Percentiles rank a stretch among this genome's conserved stretches.
Evolutionary conservation across 73 alveolate species (phyloP).

Genomic region (Breviolum minutum): DNA sequence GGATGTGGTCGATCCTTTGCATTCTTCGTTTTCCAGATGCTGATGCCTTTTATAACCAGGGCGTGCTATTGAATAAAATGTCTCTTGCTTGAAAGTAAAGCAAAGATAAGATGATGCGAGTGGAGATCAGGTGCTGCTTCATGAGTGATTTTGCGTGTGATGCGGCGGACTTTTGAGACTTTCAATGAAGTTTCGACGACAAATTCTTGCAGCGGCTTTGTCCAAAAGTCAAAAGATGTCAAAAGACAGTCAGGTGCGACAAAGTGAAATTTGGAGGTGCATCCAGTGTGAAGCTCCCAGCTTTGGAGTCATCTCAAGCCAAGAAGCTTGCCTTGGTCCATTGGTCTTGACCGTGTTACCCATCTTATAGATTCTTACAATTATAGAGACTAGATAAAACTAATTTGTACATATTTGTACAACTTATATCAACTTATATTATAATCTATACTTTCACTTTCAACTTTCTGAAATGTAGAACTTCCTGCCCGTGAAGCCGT

Average conservation of each 20-base stretch:
- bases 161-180: not conserved
- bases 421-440: too few species aligned
- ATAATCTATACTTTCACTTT: too few species aligned
- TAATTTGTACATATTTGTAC: too few species aligned
- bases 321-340: not conserved
- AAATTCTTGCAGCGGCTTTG: not conserved
- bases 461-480: too few species aligned
- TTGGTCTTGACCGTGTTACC: too few species aligned
- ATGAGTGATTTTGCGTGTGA: not conserved
- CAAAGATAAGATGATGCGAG: too few species aligned
- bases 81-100: not conserved
- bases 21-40: constrained; percentile 91
- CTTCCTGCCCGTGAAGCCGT: too few species aligned
- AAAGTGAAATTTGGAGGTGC: constrained; percentile 88
- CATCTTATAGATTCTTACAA: too few species aligned
- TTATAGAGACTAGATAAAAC: too few species aligned
- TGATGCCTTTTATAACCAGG: constrained; percentile 91
- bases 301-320: constrained; percentile 77
- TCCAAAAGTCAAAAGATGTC: not conserved
- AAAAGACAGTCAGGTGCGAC: constrained; percentile 38
- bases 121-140: too few species aligned
- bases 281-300: constrained; percentile 34
- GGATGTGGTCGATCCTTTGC: constrained; percentile 92
- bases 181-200: not conserved
- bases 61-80: constrained; percentile 60